Percentiles rank a stretch among this genome's conserved stretches.
phyloP scores from a whole-genome alignment of 306 rosid genomes.

The Herpetospermum pedunculosum region DNA sequence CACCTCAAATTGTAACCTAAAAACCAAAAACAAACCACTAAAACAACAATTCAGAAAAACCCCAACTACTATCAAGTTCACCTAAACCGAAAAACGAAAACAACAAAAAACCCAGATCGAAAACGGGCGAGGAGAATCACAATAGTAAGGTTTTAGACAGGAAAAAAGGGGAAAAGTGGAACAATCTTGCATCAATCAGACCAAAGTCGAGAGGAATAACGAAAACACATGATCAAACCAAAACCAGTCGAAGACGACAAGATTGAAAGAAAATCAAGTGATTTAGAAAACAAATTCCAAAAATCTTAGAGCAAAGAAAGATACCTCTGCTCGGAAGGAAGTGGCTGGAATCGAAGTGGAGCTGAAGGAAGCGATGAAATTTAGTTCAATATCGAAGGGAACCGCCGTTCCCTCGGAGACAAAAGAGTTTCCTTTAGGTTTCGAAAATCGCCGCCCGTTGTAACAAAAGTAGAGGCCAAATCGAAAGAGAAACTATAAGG shows the following conservation, averaged over 20 bases:
- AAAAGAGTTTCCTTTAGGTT: conserved; percentile 30
- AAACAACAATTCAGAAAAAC: conserved; percentile 20
- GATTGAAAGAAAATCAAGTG: conserved; percentile 11
- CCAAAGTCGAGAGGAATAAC: neutral
- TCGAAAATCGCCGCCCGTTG: conserved; percentile 99
- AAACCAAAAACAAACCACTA: conserved; percentile 13
- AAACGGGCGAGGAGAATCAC: conserved; percentile 13
- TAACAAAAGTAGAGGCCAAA: conserved; percentile 36
- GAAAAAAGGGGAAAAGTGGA: neutral
- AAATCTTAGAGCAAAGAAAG: conserved; percentile 14
- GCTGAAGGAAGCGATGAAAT: conserved; percentile 39
- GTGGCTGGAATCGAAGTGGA: conserved; percentile 70
- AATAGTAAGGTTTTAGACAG: conserved; percentile 14
- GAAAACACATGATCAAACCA: conserved; percentile 2
- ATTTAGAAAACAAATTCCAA: conserved; percentile 11
- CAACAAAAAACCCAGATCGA: conserved; percentile 42
- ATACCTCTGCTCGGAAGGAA: conserved; percentile 46
- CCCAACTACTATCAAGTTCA: conserved; percentile 16
- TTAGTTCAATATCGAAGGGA: conserved; percentile 17
- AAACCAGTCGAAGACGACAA: neutral
- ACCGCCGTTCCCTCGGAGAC: conserved; percentile 17
- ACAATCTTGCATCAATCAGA: neutral
- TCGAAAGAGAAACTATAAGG: neutral
- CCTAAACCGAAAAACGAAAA: conserved; percentile 17
- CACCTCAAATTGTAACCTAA: conserved; percentile 1